Percentiles rank a stretch among this genome's conserved stretches.
phyloP scores from a whole-genome alignment of 2,329 filamentous ascomycete genomes.

The Scolecobasidium constrictum region DNA sequence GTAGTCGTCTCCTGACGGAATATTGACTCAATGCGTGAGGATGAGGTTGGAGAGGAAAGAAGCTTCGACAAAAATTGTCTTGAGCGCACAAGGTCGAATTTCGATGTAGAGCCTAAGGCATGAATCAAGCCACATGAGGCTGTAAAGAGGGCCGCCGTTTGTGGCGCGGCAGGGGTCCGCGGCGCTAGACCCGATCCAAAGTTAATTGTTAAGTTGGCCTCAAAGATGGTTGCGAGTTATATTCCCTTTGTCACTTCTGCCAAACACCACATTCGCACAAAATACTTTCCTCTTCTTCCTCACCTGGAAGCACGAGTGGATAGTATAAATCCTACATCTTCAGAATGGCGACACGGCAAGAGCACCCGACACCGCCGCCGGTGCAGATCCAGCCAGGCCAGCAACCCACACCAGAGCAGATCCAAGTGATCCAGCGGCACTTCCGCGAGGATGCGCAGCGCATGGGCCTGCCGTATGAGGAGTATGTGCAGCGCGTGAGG shows the following conservation, averaged over 20 bases:
- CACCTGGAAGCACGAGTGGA: too few relatives aligned
- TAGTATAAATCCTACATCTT: too few relatives aligned
- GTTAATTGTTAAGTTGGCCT: too few relatives aligned
- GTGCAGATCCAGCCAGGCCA: conserved; percentile 25
- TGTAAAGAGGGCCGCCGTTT: too few relatives aligned
- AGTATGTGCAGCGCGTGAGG: conserved; percentile 57
- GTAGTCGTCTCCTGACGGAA: conserved; percentile 47
- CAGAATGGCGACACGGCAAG: conserved; percentile 7
- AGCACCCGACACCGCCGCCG: conserved; percentile 14
- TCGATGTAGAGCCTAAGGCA: too few relatives aligned
- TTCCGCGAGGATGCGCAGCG: conserved; percentile 73
- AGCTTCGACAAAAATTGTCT: too few relatives aligned
- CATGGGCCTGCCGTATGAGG: conserved; percentile 70
- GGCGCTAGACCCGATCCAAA: too few relatives aligned
- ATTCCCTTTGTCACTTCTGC: not conserved
- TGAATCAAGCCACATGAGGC: too few relatives aligned
- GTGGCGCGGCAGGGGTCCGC: too few relatives aligned
- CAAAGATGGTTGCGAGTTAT: not conserved
- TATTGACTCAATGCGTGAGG: not conserved
- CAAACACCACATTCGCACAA: not conserved
- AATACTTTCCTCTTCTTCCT: too few relatives aligned
- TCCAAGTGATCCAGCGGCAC: conserved; percentile 72
- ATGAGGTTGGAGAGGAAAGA: not conserved
- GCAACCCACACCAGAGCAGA: conserved; percentile 70
- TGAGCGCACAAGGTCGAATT: too few relatives aligned